Conservation (phyloP, 768 basidiomycete genomes). For the Suillus occidentalis region DNA sequence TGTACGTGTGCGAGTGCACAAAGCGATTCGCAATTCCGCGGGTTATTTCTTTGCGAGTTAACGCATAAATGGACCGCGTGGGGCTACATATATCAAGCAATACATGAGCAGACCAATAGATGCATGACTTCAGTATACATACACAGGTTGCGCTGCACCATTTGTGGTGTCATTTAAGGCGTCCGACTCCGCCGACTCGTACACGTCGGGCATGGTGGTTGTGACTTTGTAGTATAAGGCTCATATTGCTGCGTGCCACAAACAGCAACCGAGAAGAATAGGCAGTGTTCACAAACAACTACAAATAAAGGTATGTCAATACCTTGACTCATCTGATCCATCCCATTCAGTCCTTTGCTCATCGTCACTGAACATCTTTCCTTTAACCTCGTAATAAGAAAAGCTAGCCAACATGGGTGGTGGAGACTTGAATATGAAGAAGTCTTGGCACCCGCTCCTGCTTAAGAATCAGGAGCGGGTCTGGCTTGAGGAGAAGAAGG, state of each 20-base stretch:
- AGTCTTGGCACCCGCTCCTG: slow-evolving; percentile 99
- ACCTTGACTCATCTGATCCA: slow-evolving; percentile 2
- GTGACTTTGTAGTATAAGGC: slow-evolving; percentile 14
- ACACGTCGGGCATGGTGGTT: slow-evolving; percentile 21
- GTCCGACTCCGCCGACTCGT: slow-evolving; percentile 37
- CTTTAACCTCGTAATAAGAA: slow-evolving; percentile 9
- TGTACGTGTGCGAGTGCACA: slow-evolving; percentile 85
- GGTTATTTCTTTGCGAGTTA: slow-evolving; percentile 80
- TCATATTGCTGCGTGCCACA: background rate
- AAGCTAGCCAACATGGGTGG: slow-evolving; percentile 85
- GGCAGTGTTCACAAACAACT: slow-evolving; percentile 25
- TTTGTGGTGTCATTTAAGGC: slow-evolving; percentile 32
- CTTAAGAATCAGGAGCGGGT: slow-evolving; percentile 98
- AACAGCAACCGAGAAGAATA: background rate
- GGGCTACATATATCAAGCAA: slow-evolving; percentile 44
- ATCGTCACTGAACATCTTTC: slow-evolving; percentile 12
- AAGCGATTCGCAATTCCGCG: slow-evolving; percentile 88
- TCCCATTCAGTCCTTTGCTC: slow-evolving; percentile 12
- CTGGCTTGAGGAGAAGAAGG: slow-evolving; percentile 98
- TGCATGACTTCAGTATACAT: slow-evolving; percentile 14
- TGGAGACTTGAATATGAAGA: slow-evolving; percentile 98
- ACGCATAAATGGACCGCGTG: slow-evolving; percentile 80
- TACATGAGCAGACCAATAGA: slow-evolving; percentile 13
- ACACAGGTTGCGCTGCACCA: slow-evolving; percentile 28
- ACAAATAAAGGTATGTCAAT: slow-evolving; percentile 27